Evolutionary conservation across 2,329 filamentous ascomycete species (phyloP).

Genomic region (Zymoseptoria crescenta): DNA sequence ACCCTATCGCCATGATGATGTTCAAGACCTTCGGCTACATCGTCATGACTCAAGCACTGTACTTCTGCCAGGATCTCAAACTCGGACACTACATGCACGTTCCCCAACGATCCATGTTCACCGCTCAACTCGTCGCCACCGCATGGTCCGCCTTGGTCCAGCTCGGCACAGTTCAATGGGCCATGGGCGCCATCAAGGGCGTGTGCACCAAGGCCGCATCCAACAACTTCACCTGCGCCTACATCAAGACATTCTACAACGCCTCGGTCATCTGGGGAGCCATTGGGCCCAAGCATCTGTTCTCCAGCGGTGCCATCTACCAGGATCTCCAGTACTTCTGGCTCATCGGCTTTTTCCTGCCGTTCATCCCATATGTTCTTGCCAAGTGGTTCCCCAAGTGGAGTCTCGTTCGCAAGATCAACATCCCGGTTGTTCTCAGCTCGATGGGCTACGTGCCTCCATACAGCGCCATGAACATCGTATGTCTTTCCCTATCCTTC

Average conservation of each 20-base stretch:
- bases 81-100: conserved; percentile 40
- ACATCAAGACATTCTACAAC: conserved; percentile 18
- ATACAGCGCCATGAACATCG: conserved; percentile 62
- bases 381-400: conserved; percentile 15
- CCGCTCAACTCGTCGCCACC: conserved; percentile 39
- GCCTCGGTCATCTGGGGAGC: conserved; percentile 21
- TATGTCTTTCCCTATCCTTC: conserved; percentile 2
- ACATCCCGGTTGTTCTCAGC: conserved; percentile 65
- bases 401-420: conserved; percentile 14
- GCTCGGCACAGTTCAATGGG: conserved; percentile 37
- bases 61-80: conserved; percentile 35
- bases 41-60: conserved; percentile 35
- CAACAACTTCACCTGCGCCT: conserved; percentile 16
- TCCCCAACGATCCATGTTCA: conserved; percentile 35
- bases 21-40: conserved; percentile 35
- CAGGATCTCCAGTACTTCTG: conserved; percentile 74
- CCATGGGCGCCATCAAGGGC: conserved; percentile 32
- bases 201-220: conserved; percentile 16
- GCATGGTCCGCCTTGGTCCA: conserved; percentile 32
- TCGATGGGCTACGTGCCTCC: conserved; percentile 80
- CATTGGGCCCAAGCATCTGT: conserved; percentile 19
- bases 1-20: conserved; percentile 34
- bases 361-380: conserved; percentile 66
- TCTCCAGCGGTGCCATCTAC: conserved; percentile 65
- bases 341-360: conserved; percentile 64